phyloP scores from a whole-genome alignment of 2,329 filamentous ascomycete genomes.

The Ceratocystiopsis sp. region DNA sequence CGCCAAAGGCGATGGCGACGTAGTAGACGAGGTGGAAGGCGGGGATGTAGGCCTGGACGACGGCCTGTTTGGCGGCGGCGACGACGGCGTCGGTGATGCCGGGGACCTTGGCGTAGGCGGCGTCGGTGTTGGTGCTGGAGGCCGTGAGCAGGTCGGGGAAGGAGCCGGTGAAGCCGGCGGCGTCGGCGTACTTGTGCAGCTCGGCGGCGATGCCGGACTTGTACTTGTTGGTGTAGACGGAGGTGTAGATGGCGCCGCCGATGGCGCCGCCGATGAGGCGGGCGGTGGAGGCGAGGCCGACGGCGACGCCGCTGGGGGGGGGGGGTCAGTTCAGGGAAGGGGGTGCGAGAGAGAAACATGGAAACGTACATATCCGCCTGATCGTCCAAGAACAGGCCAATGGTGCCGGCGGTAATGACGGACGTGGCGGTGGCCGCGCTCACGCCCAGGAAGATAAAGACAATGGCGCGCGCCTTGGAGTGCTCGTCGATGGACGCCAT shows the following conservation, averaged over 20 bases:
- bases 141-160: constrained; percentile 11
- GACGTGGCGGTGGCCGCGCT: constrained; percentile 14
- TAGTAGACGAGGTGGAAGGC: constrained; percentile 15
- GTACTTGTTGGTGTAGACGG: constrained; percentile 17
- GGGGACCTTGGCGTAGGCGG: constrained; percentile 13
- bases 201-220: constrained; percentile 6
- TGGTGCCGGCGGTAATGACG: constrained; percentile 16
- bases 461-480: constrained; percentile 17
- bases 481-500: constrained; percentile 15
- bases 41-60: constrained; percentile 15
- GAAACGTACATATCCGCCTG: constrained; percentile 16
- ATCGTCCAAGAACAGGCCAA: constrained; percentile 17
- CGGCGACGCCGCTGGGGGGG: constrained; percentile 13
- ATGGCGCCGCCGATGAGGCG: constrained; percentile 19
- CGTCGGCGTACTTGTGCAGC: constrained; percentile 7
- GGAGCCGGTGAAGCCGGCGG: constrained; percentile 8
- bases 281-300: constrained; percentile 18
- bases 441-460: constrained; percentile 13
- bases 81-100: constrained; percentile 14
- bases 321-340: background rate
- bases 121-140: constrained; percentile 14
- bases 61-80: constrained; percentile 14
- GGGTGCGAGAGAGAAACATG: too few relatives aligned
- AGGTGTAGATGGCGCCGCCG: constrained; percentile 20
- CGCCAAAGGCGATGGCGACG: constrained; percentile 20